These are phyloP conservation scores for Amanita polypyramis DNA, from an alignment of 768 basidiomycete species.

Conservation along the genomic window DNA sequence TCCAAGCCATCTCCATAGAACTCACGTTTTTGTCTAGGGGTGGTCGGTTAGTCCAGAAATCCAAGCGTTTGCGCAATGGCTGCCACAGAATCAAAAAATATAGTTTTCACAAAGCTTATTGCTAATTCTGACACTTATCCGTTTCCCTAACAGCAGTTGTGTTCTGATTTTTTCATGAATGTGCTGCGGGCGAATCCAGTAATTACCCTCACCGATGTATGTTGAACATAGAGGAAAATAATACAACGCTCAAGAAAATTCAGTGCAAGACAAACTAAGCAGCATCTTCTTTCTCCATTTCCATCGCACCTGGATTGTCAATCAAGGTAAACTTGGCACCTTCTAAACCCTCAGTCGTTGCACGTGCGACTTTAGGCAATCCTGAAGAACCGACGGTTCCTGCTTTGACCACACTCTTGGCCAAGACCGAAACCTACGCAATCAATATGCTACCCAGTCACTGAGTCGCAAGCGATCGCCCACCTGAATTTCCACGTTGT, in stretches of 20 bases:
- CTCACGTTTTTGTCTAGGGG: not conserved
- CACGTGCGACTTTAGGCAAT: conserved; percentile 33
- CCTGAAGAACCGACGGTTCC: conserved; percentile 42
- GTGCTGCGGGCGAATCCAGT: too few species aligned
- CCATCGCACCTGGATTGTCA: conserved; percentile 37
- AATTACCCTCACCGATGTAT: not conserved
- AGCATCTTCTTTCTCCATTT: conserved; percentile 24
- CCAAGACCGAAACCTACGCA: conserved; percentile 39
- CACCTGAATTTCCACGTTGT: conserved; percentile 36
- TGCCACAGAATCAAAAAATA: too few species aligned
- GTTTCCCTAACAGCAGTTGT: too few species aligned
- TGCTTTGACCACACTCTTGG: conserved; percentile 41
- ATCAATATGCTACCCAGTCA: not conserved
- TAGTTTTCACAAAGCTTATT: too few species aligned
- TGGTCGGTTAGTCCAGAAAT: too few species aligned
- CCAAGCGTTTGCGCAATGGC: too few species aligned
- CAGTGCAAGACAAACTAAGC: not conserved
- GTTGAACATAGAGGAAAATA: not conserved
- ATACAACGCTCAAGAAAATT: too few species aligned
- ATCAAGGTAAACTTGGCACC: conserved; percentile 43
- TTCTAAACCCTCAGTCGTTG: conserved; percentile 28
- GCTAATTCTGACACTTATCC: too few species aligned
- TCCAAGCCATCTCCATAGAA: too few species aligned
- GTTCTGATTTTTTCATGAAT: too few species aligned
- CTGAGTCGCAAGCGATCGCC: conserved; percentile 5